A percentile compares a stretch with the other conserved stretches of the same genome.
Conservation (phyloP, 2,329 filamentous ascomycete genomes). For the Emydomyces testavorans region DNA sequence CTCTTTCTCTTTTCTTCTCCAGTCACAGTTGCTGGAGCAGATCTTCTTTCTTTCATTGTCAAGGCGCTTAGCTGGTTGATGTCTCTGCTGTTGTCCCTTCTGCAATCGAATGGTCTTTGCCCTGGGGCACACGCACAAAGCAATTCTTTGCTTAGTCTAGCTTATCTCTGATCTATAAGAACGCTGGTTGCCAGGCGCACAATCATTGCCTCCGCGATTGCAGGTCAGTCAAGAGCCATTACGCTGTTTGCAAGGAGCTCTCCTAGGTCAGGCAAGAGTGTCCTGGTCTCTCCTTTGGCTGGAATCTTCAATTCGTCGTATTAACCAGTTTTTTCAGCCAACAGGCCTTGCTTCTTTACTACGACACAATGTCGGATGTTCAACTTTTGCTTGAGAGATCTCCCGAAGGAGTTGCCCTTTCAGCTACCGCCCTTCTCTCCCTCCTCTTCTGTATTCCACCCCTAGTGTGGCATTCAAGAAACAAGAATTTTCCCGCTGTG, state of each 20-base stretch:
- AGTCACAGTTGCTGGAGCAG: background rate
- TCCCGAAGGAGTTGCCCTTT: slow-evolving; percentile 33
- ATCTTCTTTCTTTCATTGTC: slow-evolving; percentile 2
- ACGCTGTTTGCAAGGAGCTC: background rate
- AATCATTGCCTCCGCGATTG: background rate
- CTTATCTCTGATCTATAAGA: background rate
- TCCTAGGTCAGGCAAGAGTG: background rate
- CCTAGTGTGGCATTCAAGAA: slow-evolving; percentile 48
- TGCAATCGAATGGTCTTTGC: slow-evolving; percentile 2
- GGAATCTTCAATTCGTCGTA: background rate
- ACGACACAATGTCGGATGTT: background rate
- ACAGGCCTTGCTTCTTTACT: background rate
- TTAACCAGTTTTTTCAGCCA: background rate
- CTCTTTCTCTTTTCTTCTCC: slow-evolving; percentile 3
- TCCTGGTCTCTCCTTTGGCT: background rate
- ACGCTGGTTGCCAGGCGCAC: background rate
- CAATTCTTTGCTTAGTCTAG: background rate
- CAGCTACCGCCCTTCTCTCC: slow-evolving; percentile 40
- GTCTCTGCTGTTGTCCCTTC: background rate
- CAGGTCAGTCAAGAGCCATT: slow-evolving; percentile 3
- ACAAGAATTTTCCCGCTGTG: slow-evolving; percentile 49
- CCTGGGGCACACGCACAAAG: background rate
- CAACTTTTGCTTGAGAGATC: slow-evolving; percentile 15
- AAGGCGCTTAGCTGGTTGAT: background rate
- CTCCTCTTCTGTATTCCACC: slow-evolving; percentile 46